These are phyloP conservation scores for Ogataea populi-albae DNA, from an alignment of 805 yeast species.

Conservation along the genomic window DNA sequence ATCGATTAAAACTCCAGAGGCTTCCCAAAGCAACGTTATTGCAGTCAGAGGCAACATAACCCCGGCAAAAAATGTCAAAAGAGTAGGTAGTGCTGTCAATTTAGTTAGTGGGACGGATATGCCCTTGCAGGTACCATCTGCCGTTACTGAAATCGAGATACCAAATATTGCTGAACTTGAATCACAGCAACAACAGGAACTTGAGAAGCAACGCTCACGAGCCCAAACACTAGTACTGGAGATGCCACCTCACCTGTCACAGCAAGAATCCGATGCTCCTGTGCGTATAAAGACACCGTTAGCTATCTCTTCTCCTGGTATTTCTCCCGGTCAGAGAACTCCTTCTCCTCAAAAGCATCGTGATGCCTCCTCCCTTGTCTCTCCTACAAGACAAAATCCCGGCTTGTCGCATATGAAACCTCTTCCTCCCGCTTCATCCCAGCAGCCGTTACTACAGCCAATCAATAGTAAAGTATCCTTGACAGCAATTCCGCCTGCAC, in stretches of 20 bases:
- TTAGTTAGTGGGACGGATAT: neutral
- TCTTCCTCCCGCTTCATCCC: conserved; percentile 37
- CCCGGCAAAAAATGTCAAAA: conserved; percentile 1
- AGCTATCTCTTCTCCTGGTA: conserved; percentile 40
- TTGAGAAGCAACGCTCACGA: conserved; percentile 28
- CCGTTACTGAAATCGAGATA: conserved; percentile 9
- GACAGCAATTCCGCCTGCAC: conserved; percentile 20
- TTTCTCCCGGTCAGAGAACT: conserved; percentile 37
- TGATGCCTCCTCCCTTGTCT: conserved; percentile 18
- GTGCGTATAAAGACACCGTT: conserved; percentile 34
- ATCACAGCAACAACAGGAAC: conserved; percentile 6
- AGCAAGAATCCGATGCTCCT: conserved; percentile 20
- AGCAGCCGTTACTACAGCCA: conserved; percentile 51
- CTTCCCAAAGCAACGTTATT: conserved; percentile 1
- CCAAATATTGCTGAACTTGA: conserved; percentile 48
- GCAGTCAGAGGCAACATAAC: neutral
- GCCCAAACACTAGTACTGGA: conserved; percentile 42
- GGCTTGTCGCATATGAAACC: conserved; percentile 48
- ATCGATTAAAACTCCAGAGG: conserved; percentile 8
- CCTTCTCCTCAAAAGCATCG: conserved; percentile 44
- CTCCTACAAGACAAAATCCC: conserved; percentile 32
- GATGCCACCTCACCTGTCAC: conserved; percentile 27
- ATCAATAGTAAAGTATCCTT: conserved; percentile 42
- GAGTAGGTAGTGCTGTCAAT: conserved; percentile 1
- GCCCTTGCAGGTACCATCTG: neutral